Base-by-base conservation (phyloP, 78 protist genomes). In the Dictyostelium citrinum region DNA sequence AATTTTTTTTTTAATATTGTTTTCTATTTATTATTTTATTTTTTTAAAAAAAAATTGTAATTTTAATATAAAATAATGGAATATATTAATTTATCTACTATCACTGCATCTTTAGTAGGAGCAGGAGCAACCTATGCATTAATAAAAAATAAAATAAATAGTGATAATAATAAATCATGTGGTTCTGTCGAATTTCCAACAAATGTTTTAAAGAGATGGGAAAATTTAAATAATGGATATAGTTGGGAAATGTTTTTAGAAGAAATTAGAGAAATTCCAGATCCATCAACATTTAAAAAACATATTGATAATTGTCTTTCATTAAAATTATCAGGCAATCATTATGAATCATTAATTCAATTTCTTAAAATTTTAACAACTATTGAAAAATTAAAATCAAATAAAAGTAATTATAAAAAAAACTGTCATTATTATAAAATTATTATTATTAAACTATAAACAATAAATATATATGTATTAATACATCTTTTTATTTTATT, bases 171-270 rank as follows among this genome's bases (percentile, higher is more conserved):
- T 11, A 71, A 71, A 14, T 17, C 43, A 11, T 68, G 43, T 29
- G 35, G 76, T 68, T 24, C 43, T 31, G 31, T 27, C 31, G 76
- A 83, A 10, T 14, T 45, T 17, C 81, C 91, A 70, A 22, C 35
- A 17, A 64, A 31, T 58, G 39, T 22, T 24, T 84, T 71, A 11
- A 84, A 84, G 0, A 29, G 82, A 33, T 84, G 91, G 91, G 29
- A 39, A n/a, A 20, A 27, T 74, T 29, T 74, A 20, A 51, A 71
- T 17, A 55, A 84, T 35, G 82, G 91, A 20, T 84, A 35, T 14
- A 22, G 31, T 14, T 58, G 46, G 61, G 82, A 84, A 20, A n/a
- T 51, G 16, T 84, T 74, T 39, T 10, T 46, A 22, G 41, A 84
- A 14, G 39, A 55, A 12, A 55, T 74, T 11, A 29, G 6, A 20